Evolutionary conservation across 371 early-diverging fungal genomes (phyloP).

Genomic region (Syncephalastrum contaminatum): DNA sequence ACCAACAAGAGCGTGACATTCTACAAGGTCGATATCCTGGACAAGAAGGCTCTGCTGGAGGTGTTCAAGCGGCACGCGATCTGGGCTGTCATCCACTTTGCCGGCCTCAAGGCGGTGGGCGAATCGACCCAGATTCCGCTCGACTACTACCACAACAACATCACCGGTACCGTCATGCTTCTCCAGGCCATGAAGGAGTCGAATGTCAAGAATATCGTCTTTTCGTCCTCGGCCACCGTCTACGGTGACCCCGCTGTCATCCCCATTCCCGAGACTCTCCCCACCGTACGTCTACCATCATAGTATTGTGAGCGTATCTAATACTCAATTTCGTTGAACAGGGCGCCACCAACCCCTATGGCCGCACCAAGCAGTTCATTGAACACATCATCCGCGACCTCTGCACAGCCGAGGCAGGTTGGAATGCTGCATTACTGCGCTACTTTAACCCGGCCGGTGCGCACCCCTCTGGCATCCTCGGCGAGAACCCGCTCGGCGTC

Average conservation of each 20-base stretch:
- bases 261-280: conserved; percentile 57
- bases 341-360: conserved; percentile 81
- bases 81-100: conserved; percentile 79
- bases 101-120: conserved; percentile 80
- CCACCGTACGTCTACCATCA: conserved; percentile 33
- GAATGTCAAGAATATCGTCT: conserved; percentile 69
- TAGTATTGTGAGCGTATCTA: background rate
- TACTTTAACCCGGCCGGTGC: conserved; percentile 94
- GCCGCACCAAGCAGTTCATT: conserved; percentile 82
- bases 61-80: conserved; percentile 67
- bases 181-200: conserved; percentile 63
- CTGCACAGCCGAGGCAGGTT: conserved; percentile 58
- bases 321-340: conserved; percentile 20
- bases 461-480: conserved; percentile 83
- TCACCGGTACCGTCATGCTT: conserved; percentile 68
- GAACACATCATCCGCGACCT: conserved; percentile 80
- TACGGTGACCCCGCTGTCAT: conserved; percentile 59
- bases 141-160: conserved; percentile 76
- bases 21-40: conserved; percentile 70
- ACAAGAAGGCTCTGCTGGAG: conserved; percentile 57
- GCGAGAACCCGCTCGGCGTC: conserved; percentile 80
- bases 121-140: conserved; percentile 70
- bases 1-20: conserved; percentile 61
- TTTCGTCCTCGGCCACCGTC: conserved; percentile 80
- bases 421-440: conserved; percentile 76